phyloP scores from a whole-genome alignment of 768 basidiomycete genomes.

The Crassisporium funariophilum region DNA sequence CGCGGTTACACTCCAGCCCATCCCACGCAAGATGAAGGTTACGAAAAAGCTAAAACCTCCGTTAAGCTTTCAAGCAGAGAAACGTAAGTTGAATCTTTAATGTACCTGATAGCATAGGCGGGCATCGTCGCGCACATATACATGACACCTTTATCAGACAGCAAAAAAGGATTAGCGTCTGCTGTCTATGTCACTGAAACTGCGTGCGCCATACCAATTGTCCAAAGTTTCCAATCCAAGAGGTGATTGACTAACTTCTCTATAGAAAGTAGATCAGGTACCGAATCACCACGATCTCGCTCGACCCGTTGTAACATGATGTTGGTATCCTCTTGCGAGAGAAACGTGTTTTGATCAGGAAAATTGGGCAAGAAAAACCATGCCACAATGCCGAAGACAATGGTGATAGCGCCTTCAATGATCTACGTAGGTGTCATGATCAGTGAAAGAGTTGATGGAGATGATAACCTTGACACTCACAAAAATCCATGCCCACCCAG shows the following conservation, averaged over 20 bases:
- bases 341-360: slow-evolving; percentile 50
- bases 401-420: slow-evolving; percentile 50
- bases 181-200: background rate
- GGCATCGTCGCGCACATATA: slow-evolving; percentile 52
- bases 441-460: background rate
- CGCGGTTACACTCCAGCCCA: slow-evolving; percentile 47
- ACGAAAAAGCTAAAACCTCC: slow-evolving; percentile 40
- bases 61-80: slow-evolving; percentile 1
- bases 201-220: slow-evolving; percentile 34
- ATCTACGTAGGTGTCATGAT: slow-evolving; percentile 36
- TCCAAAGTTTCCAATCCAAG: slow-evolving; percentile 53
- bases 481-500: slow-evolving; percentile 59
- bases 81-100: slow-evolving; percentile 7
- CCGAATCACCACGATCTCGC: slow-evolving; percentile 50
- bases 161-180: background rate
- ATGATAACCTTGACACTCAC: slow-evolving; percentile 30
- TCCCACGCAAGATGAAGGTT: slow-evolving; percentile 47
- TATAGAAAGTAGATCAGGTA: slow-evolving; percentile 43
- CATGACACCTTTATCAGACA: slow-evolving; percentile 40
- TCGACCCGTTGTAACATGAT: slow-evolving; percentile 47
- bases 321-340: slow-evolving; percentile 41
- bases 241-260: slow-evolving; percentile 39
- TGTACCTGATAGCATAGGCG: slow-evolving; percentile 51
- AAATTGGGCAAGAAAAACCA: slow-evolving; percentile 50
- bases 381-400: slow-evolving; percentile 41